Evolutionary conservation across 1,284 basidiomycete species (phyloP).

Genomic region (Bjerkandera adusta): DNA sequence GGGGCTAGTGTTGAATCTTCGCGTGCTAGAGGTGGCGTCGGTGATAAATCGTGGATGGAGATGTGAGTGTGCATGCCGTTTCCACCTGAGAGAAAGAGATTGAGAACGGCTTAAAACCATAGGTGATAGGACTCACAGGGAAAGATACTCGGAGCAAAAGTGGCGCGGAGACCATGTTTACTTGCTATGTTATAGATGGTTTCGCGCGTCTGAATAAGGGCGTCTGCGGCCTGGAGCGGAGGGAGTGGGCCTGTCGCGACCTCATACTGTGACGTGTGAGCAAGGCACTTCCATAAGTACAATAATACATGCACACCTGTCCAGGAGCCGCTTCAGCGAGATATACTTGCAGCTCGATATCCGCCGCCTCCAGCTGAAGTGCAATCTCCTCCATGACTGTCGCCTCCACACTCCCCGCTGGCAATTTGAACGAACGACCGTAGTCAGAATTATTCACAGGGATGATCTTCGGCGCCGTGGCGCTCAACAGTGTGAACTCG

Average conservation of each 20-base stretch:
- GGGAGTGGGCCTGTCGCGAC: slow-evolving; percentile 62
- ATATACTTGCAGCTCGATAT: slow-evolving; percentile 39
- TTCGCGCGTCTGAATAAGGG: slow-evolving; percentile 63
- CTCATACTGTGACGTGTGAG: slow-evolving; percentile 48
- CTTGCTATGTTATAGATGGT: slow-evolving; percentile 62
- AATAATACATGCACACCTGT: slow-evolving; percentile 40
- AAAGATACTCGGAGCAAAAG: slow-evolving; percentile 55
- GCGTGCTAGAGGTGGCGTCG: not conserved
- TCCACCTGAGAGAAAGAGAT: slow-evolving; percentile 38
- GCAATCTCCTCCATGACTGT: slow-evolving; percentile 38
- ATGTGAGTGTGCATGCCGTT: slow-evolving; percentile 62
- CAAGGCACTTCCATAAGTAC: not conserved
- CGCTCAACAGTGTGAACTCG: slow-evolving; percentile 65
- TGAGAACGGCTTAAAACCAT: slow-evolving; percentile 29
- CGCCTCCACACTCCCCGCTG: slow-evolving; percentile 28
- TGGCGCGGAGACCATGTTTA: slow-evolving; percentile 63
- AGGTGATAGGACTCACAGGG: not conserved
- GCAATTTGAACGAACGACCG: slow-evolving; percentile 39
- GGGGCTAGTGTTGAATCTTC: slow-evolving; percentile 24
- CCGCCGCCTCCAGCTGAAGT: slow-evolving; percentile 27
- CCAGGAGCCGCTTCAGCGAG: slow-evolving; percentile 66
- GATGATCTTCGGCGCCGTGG: slow-evolving; percentile 41
- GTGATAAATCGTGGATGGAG: slow-evolving; percentile 42
- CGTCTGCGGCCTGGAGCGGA: slow-evolving; percentile 66
- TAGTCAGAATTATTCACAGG: slow-evolving; percentile 49